These are phyloP conservation scores for Castanospermum australe DNA, from an alignment of 306 rosid species.

Conservation along the genomic window DNA sequence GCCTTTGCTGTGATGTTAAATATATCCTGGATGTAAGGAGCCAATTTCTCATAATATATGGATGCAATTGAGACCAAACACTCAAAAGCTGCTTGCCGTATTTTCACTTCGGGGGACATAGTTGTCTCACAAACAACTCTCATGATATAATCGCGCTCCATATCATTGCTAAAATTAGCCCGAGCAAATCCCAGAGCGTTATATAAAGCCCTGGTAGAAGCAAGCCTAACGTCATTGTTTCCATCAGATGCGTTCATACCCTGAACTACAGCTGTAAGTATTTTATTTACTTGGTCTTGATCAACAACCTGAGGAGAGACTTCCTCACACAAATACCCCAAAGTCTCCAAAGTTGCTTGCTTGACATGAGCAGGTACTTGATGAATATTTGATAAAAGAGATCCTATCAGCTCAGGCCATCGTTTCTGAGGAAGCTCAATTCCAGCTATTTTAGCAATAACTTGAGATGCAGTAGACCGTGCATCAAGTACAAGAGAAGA, in stretches of 20 bases:
- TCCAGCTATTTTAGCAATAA: constrained; percentile 84
- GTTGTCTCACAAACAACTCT: constrained; percentile 92
- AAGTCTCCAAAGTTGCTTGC: constrained; percentile 90
- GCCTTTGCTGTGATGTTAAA: constrained; percentile 81
- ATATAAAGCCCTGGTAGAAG: constrained; percentile 78
- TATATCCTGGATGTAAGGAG: constrained; percentile 81
- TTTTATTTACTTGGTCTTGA: constrained; percentile 85
- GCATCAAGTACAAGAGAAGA: constrained; percentile 67
- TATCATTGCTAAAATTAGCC: constrained; percentile 83
- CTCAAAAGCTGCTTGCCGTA: constrained; percentile 86
- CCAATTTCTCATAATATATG: constrained; percentile 69
- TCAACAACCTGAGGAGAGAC: constrained; percentile 78
- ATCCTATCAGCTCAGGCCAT: constrained; percentile 88
- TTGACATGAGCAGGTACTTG: constrained; percentile 75
- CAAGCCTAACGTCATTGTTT: constrained; percentile 82
- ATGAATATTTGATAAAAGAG: constrained; percentile 74
- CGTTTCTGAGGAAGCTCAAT: constrained; percentile 88
- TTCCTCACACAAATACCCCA: constrained; percentile 91
- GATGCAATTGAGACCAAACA: constrained; percentile 90
- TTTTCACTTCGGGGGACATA: constrained; percentile 68
- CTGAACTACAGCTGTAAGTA: constrained; percentile 91
- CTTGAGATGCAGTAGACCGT: constrained; percentile 87
- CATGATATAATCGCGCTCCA: constrained; percentile 92
- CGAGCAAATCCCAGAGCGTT: constrained; percentile 87
- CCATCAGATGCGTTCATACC: constrained; percentile 81